Conservation (phyloP, 169 alveolate genomes). For the Cystoisospora suis region DNA sequence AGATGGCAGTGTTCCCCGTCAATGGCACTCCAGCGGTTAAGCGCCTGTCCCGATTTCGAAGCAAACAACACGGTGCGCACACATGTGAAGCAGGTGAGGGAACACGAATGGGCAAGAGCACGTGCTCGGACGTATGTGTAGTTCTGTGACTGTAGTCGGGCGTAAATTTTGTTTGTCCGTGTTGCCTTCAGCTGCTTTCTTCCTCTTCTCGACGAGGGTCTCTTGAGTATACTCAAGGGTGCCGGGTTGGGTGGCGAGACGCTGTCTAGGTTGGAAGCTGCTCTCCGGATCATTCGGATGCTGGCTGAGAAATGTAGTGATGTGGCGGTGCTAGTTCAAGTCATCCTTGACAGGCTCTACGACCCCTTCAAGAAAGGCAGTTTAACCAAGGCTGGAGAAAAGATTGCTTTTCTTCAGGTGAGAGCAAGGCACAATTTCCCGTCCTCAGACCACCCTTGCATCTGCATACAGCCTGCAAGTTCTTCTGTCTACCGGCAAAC, state of each 20-base stretch:
- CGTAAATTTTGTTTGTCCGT: background rate
- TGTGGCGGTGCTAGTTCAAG: background rate
- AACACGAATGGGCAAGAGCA: no score
- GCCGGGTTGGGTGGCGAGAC: background rate
- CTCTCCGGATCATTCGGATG: background rate
- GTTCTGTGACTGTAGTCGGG: no score
- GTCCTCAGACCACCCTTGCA: no score
- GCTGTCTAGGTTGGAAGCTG: background rate
- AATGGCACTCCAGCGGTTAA: no score
- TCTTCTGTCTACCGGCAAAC: no score
- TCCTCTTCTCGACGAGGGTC: background rate
- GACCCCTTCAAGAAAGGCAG: slow-evolving; percentile 18
- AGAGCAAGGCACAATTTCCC: background rate
- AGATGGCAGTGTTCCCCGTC: no score
- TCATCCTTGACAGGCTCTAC: background rate
- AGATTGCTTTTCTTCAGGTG: background rate
- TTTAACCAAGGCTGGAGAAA: slow-evolving; percentile 14
- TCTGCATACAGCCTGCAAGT: no score
- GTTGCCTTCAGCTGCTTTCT: background rate
- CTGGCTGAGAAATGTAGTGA: slow-evolving; percentile 19
- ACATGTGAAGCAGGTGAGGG: no score
- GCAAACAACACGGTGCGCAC: no score
- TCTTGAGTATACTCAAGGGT: background rate
- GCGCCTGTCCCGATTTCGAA: no score
- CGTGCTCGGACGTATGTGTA: no score